Evolutionary conservation across 805 yeast genomes (phyloP), one percentile per base, ranked within the genome.

Genomic region (Diddensiella santjacobensis): DNA sequence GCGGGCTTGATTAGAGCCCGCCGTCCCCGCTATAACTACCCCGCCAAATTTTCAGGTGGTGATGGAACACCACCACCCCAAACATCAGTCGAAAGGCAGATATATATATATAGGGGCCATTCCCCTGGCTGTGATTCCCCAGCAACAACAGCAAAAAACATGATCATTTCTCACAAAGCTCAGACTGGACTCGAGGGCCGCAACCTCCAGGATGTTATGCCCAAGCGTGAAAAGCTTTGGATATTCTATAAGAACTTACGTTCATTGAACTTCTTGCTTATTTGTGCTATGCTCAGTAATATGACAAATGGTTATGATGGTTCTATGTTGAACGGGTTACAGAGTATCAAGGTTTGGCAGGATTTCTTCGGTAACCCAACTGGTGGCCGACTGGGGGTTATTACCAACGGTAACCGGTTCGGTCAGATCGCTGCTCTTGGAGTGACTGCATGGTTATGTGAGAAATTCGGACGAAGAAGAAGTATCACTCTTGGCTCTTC

Each of bases 361-460:
- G 17, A 20, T 8, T 40, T 15, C 19, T 22, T 40, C 8, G 33
- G 15, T 22, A 22, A 22, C 15, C 43, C 43, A 6, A 23, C 22
- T 6, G 43, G 43, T 8, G 22, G 23, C 11, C 33, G 30, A 4
- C 31, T 40, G 15, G 43, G 43, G 11, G 43, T 13, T 17, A 22
- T 40, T 4, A 22, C 43, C 15, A 40, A 40, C 20, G 43, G 43
- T 11, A 22, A 40, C 33, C n/a, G 30, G 17, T 40, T 40, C 15
- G 43, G 43, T 22, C 30, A 24, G 8, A 23, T 40, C 20, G 33
- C 10, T 10, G 43, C 33, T 4, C 33, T 40, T 15, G 13, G 13
- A 4, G 17, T 40, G 6, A 17, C 43, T 15, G 24, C 29, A 11
- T 70, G 70, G 50, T 63, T 71, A 50, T 88, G 87, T 65, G 86